Evolutionary conservation across 2,329 filamentous ascomycete genomes (phyloP), one percentile per base, ranked within the genome.

Genomic region (Ophiocordyceps sinensis): DNA sequence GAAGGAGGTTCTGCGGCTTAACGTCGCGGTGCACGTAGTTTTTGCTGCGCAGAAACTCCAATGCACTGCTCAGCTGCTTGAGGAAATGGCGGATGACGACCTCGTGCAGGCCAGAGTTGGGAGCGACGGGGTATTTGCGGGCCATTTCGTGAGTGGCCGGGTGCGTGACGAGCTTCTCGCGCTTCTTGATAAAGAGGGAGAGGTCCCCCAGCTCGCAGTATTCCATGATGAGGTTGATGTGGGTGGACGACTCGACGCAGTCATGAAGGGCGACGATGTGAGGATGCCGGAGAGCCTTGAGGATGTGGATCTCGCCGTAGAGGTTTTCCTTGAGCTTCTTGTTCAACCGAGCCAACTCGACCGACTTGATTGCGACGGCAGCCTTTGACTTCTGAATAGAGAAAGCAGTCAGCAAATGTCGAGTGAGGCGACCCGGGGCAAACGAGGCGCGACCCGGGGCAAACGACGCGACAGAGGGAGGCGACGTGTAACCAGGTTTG

Each of bases 191-290:
- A 62, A 98, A 96, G 41, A 89, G 72, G 11, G 91, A 94, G 44
- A 98, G 66, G 57, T 98, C 91, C 19, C 91, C 89, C 34, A 98
- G 74, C 57, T 94, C 86, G 65, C 91, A 96, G 64, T 93, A 96
- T 65, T 98, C 91, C 89, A 96, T 98, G 47, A 96, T 81, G 44
- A 98, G 75, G 63, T 98, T 91, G 64, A 96, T 95, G 56, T 94
- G 85, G 19, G 81, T 80, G 4, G 77, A 68, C 1, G 85, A 82
- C 61, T 96, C 88, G 60, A 89, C 75, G 66, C 88, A 95, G 63
- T 94, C 86, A 67, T 95, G 88, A 38, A 98, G 79, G 51, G 87
- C 85, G 50, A 96, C 91, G 52, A 98, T 95, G 58, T 98, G 91
- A 26, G 91, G 91, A 62, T 98, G 91, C 44, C 91, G 84, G 26